Percentiles rank a stretch among this genome's conserved stretches.
Evolutionary conservation across 2,329 filamentous ascomycete genomes (phyloP).

Genomic region (Ophiostoma triangulosporum): DNA sequence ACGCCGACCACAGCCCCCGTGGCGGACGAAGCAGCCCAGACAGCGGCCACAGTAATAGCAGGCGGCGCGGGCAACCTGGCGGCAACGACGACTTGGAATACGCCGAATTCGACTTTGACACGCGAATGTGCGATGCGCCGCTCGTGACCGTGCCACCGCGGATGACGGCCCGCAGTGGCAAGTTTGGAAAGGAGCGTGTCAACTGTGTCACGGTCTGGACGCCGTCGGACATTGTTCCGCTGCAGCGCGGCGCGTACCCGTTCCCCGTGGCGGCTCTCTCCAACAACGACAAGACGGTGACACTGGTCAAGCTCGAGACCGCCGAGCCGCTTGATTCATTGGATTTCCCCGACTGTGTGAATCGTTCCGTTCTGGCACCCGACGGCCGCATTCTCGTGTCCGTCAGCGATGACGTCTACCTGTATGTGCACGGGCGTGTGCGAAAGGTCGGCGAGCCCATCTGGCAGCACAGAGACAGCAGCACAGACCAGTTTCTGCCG

Average conservation of each 20-base stretch:
- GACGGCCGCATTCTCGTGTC: conserved; percentile 69
- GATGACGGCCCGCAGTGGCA: conserved; percentile 34
- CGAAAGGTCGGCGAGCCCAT: conserved; percentile 18
- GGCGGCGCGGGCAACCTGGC: background rate
- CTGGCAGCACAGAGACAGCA: conserved; percentile 5
- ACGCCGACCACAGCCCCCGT: background rate
- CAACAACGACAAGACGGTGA: conserved; percentile 86
- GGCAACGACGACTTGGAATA: conserved; percentile 15
- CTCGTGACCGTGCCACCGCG: conserved; percentile 7
- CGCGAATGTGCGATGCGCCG: background rate
- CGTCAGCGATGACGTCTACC: conserved; percentile 74
- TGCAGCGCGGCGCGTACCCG: conserved; percentile 28
- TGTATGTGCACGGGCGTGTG: conserved; percentile 64
- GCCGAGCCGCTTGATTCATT: conserved; percentile 54
- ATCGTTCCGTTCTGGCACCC: conserved; percentile 86
- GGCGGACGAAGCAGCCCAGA: background rate
- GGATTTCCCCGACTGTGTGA: conserved; percentile 72
- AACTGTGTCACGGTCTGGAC: conserved; percentile 55
- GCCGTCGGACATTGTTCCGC: conserved; percentile 26
- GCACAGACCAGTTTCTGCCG: conserved; percentile 10
- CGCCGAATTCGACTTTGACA: conserved; percentile 11
- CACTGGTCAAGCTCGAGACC: conserved; percentile 63
- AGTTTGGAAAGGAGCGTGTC: conserved; percentile 46
- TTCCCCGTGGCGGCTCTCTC: conserved; percentile 56
- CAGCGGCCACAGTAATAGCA: background rate